Percentiles rank a stretch among this genome's conserved stretches.
Conservation (phyloP, 1,284 basidiomycete genomes). For the Trichosporon ovoides region DNA sequence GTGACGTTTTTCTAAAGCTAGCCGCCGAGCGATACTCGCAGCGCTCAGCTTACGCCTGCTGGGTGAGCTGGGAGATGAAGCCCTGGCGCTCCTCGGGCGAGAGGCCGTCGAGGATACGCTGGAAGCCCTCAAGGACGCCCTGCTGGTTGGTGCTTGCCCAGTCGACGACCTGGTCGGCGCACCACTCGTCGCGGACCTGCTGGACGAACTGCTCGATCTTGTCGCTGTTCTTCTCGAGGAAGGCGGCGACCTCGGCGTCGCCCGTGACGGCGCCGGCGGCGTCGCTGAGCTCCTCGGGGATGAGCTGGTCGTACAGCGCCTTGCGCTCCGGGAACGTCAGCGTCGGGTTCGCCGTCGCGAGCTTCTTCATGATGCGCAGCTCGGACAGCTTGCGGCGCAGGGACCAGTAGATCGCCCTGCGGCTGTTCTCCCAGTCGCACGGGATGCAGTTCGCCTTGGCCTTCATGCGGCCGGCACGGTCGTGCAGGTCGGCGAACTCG, state of each 20-base stretch:
- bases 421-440: conserved; percentile 79
- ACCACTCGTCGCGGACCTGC: conserved; percentile 39
- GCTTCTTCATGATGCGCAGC: conserved; percentile 49
- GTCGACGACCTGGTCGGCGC: conserved; percentile 36
- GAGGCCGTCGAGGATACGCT: conserved; percentile 56
- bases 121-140: conserved; percentile 43
- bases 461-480: conserved; percentile 93
- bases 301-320: conserved; percentile 36
- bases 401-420: conserved; percentile 94
- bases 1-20: background rate
- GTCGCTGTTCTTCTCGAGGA: conserved; percentile 44
- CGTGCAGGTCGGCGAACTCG: conserved; percentile 90
- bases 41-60: background rate
- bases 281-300: conserved; percentile 31
- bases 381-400: conserved; percentile 59
- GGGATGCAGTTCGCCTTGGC: conserved; percentile 88
- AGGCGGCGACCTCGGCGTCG: conserved; percentile 45
- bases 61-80: conserved; percentile 51
- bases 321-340: conserved; percentile 44
- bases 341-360: conserved; percentile 45
- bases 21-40: no score
- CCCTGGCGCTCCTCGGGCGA: conserved; percentile 64
- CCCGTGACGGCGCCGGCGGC: background rate
- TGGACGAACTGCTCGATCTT: conserved; percentile 37
- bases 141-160: conserved; percentile 44